Evolutionary conservation across 192 early-diverging fungal species (phyloP), one percentile per base, ranked within the genome.

Genomic region (Pilobolus umbonatus): DNA sequence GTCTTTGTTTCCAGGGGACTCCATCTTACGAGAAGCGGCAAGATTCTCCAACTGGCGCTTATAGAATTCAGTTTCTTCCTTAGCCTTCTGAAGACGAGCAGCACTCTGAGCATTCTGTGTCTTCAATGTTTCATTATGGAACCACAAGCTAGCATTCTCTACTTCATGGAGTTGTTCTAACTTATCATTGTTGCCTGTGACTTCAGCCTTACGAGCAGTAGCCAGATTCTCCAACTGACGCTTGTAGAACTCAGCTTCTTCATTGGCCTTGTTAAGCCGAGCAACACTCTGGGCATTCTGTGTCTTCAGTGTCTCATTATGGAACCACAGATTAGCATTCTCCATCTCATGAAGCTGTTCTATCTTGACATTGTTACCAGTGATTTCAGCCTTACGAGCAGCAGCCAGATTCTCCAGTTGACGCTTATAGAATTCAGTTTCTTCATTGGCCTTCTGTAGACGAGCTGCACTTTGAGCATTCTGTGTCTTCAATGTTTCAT

Each of bases 21-120:
- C n/a, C n/a, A n/a, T n/a, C n/a, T n/a, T n/a, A n/a, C n/a, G n/a
- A n/a, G n/a, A n/a, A n/a, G n/a, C 39, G 1, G 39, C 14, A n/a
- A 1, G 14, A 12, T 42, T 42, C 1, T 55, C 34, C 10, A 54
- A 12, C 3, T 54, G 52, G 7, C 35, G 52, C 12, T 54, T 54
- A 54, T 54, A 54, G 7, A 54, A 54, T 14, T 38, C 52, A 7
- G 38, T 54, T 7, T 54, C 52, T 36, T 54, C 17, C 12, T 54
- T 36, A 5, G 52, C 52, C 14, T 35, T n/a, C 6, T 54, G 21
- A 22, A 54, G 25, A 17, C 32, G n/a, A 24, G 52, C 34, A 9
- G 35, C 21, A 9, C 35, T 34, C 22, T 54, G 52, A 34, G 52
- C 52, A 22, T 32, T 38, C 25, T 54, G 31, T 21, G 52, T 54